Conservation (phyloP, 2,329 filamentous ascomycete genomes). For the Pseudophaeomoniella oleicola region DNA sequence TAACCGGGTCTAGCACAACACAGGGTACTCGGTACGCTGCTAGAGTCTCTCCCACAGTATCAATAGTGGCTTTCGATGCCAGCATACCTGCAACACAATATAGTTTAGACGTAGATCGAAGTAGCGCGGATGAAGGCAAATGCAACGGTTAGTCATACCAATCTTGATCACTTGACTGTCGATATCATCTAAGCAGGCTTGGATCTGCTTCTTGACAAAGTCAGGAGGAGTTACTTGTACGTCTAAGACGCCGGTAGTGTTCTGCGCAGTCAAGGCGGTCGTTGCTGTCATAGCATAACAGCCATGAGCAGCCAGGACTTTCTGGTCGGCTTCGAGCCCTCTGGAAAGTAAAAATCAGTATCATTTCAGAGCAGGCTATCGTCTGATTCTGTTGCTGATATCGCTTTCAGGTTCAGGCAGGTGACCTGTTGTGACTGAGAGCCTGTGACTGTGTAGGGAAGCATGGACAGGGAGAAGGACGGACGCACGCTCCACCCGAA, state of each 20-base stretch:
- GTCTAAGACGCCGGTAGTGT: conserved; percentile 69
- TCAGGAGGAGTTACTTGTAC: conserved; percentile 65
- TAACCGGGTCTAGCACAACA: conserved; percentile 70
- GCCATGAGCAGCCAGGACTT: conserved; percentile 79
- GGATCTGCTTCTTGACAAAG: conserved; percentile 75
- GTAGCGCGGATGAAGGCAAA: neutral
- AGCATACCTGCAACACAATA: conserved; percentile 55
- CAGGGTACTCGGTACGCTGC: conserved; percentile 39
- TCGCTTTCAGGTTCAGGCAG: neutral
- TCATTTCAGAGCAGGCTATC: conserved; percentile 27
- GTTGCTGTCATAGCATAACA: conserved; percentile 96
- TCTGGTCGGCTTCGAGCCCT: conserved; percentile 89
- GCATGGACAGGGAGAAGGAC: conserved; percentile 19
- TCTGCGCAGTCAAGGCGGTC: conserved; percentile 89
- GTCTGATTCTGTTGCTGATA: neutral
- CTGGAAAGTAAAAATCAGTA: conserved; percentile 29
- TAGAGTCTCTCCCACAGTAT: conserved; percentile 52
- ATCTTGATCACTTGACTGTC: conserved; percentile 85
- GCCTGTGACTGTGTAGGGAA: conserved; percentile 4
- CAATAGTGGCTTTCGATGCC: conserved; percentile 55
- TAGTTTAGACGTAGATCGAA: neutral
- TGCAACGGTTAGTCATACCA: conserved; percentile 36
- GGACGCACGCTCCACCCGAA: conserved; percentile 70
- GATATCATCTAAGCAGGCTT: conserved; percentile 70
- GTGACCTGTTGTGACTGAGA: conserved; percentile 6